Evolutionary conservation across 1,139 yeast species (phyloP), one percentile per base, ranked within the genome.

Genomic region (Yarrowia galli): DNA sequence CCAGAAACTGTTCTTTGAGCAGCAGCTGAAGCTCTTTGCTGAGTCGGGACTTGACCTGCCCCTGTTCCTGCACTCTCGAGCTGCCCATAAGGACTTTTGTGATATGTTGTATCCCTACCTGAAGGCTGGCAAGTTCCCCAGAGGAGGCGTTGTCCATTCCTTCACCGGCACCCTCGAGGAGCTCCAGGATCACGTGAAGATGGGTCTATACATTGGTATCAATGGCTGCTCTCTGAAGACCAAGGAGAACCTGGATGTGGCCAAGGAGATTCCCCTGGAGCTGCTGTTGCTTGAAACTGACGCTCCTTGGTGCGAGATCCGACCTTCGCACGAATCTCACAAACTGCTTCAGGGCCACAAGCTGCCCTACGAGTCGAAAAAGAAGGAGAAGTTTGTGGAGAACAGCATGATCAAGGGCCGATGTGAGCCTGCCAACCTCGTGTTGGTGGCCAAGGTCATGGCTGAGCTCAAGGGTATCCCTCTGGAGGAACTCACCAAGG

Each of bases 261-360:
- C 89, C 0, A 79, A 81, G 53, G 74, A 78, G 45, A 84, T 95
- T 13, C 99, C 99, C 0, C 74, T 86, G 12, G 85, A 87, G 13
- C 83, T 82, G 72, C 78, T 95, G 48, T 79, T 95, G 85, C 84
- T 95, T 25, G 99, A 95, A 77, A 93, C 98, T 0, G 98, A 95
- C 79, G 93, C 98, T 0, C 99, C 99, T 0, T 95, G 99, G 99
- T 95, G 99, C 79, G 98, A 93, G 74, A 86, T 95, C 53, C 83
- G 96, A 69, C 90, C 87, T 71, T 84, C 96, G 10, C 97, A 92
- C 76, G 92, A 93, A 2, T 85, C 96, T 20, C 87, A 85, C 77
- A 80, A 85, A 71, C 84, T 79, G 71, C 74, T 90, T 67, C 86
- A 84, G 18, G 68, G 67, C 20, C 63, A 69, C 45, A 68, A 70